These are phyloP conservation scores for Thelonectria rubi DNA, from an alignment of 2,329 filamentous ascomycete genomes.

Conservation along the genomic window DNA sequence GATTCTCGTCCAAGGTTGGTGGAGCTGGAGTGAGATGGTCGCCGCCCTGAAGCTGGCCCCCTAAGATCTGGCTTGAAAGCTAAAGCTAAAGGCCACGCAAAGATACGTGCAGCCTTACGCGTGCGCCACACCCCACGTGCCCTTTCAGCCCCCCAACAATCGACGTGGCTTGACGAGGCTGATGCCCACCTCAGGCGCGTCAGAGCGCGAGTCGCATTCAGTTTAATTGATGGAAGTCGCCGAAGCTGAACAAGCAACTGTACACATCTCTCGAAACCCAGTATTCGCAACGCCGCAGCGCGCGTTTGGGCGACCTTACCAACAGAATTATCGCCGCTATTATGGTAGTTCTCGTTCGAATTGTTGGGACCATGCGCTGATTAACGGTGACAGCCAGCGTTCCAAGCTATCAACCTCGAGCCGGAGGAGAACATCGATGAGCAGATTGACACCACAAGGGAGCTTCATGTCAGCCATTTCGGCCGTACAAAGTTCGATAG, in stretches of 20 bases:
- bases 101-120: slow-evolving; percentile 31
- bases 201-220: slow-evolving; percentile 34
- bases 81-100: slow-evolving; percentile 34
- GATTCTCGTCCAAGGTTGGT: slow-evolving; percentile 27
- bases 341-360: slow-evolving; percentile 31
- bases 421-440: slow-evolving; percentile 90
- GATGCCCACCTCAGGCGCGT: slow-evolving; percentile 34
- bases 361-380: slow-evolving; percentile 20
- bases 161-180: slow-evolving; percentile 40
- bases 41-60: slow-evolving; percentile 36
- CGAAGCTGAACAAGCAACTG: slow-evolving; percentile 27
- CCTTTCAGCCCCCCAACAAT: slow-evolving; percentile 8
- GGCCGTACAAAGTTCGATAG: background rate
- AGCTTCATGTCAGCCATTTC: slow-evolving; percentile 72
- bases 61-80: slow-evolving; percentile 46
- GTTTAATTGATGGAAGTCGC: slow-evolving; percentile 28
- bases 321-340: slow-evolving; percentile 29
- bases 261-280: slow-evolving; percentile 17
- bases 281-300: slow-evolving; percentile 11
- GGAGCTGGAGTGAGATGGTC: slow-evolving; percentile 35
- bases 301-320: slow-evolving; percentile 36
- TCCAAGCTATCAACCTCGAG: slow-evolving; percentile 92
- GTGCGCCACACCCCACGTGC: slow-evolving; percentile 43
- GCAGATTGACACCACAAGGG: slow-evolving; percentile 93
- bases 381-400: slow-evolving; percentile 63